Conservation (phyloP, 768 basidiomycete species). For the Mycena maculata region DNA sequence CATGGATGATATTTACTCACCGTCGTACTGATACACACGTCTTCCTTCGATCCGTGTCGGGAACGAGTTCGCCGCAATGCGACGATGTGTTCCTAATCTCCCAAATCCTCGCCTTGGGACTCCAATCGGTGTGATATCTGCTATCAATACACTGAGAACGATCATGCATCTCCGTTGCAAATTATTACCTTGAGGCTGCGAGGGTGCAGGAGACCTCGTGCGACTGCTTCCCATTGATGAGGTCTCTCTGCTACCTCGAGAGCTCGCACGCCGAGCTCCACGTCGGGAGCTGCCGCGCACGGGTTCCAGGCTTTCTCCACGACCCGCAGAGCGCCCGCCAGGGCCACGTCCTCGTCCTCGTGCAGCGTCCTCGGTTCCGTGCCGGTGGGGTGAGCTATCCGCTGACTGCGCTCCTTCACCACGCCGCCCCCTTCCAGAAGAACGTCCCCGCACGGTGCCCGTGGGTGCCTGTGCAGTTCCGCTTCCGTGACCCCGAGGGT, state of each 20-base stretch:
- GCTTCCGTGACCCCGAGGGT: background rate
- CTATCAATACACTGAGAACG: slow-evolving; percentile 9
- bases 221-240: background rate
- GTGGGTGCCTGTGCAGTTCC: background rate
- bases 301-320: background rate
- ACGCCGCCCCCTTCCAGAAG: background rate
- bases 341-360: background rate
- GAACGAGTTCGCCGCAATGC: slow-evolving; percentile 62
- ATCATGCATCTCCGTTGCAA: no score
- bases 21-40: slow-evolving; percentile 80
- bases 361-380: background rate
- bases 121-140: slow-evolving; percentile 60
- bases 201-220: background rate
- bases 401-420: background rate
- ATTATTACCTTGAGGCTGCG: no score
- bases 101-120: slow-evolving; percentile 72
- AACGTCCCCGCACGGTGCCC: background rate
- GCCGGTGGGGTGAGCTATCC: background rate
- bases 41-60: slow-evolving; percentile 57
- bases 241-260: background rate
- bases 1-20: slow-evolving; percentile 51
- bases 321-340: background rate
- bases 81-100: slow-evolving; percentile 55
- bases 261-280: background rate
- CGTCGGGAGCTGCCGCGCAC: background rate